Conservation (phyloP, 352 stramenopile genomes). For the Pythium brachiatum region DNA sequence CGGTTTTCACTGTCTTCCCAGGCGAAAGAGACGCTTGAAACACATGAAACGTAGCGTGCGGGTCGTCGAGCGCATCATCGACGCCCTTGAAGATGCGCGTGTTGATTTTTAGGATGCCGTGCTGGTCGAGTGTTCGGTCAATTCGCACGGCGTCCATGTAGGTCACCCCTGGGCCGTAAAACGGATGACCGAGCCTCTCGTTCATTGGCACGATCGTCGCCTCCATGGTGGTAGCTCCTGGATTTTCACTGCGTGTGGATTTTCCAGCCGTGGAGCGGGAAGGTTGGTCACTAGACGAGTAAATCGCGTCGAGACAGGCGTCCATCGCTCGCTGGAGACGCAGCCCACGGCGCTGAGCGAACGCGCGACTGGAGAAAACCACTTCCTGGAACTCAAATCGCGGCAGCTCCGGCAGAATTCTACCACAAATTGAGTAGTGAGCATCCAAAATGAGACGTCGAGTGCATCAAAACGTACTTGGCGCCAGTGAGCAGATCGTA, state of each 20-base stretch:
- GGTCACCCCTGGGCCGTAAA: constrained; percentile 7
- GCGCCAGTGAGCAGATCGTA: constrained; percentile 11
- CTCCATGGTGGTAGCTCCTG: not conserved
- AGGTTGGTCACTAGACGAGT: not conserved
- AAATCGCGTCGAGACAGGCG: constrained; percentile 8
- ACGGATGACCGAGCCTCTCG: constrained; percentile 1
- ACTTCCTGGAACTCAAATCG: constrained; percentile 1
- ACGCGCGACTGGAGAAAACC: constrained; percentile 9
- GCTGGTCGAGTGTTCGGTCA: not conserved
- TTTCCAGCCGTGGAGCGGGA: not conserved
- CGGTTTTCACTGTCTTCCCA: not conserved
- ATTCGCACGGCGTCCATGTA: constrained; percentile 10
- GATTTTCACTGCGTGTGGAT: not conserved
- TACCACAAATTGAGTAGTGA: not conserved
- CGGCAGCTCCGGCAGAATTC: constrained; percentile 1
- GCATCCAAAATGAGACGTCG: not conserved
- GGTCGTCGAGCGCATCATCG: not conserved
- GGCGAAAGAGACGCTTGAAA: not conserved
- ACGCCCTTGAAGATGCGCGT: constrained; percentile 8
- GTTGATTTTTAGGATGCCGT: constrained; percentile 4
- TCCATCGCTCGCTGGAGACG: constrained; percentile 7
- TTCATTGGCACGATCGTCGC: constrained; percentile 4
- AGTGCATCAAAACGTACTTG: constrained; percentile 19
- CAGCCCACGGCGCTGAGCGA: constrained; percentile 4
- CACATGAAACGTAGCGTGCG: not conserved